These are phyloP conservation scores for Adiantum capillusveneris DNA, from an alignment of 75 land plant species.

Conservation along the genomic window DNA sequence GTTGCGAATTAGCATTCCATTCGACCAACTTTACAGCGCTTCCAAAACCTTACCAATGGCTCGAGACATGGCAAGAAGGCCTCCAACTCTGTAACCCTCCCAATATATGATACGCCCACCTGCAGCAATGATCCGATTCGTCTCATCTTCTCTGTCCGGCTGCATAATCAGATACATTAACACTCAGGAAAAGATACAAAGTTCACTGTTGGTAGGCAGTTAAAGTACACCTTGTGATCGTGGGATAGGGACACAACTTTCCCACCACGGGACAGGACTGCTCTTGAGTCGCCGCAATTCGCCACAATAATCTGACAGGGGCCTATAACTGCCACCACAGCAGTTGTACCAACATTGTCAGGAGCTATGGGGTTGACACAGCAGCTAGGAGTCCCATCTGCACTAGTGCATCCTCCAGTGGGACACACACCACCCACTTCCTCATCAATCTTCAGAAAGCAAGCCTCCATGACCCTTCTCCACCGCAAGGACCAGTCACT, in stretches of 20 bases:
- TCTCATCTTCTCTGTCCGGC: constrained; percentile 36
- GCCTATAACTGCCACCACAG: constrained; percentile 75
- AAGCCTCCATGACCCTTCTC: constrained; percentile 37
- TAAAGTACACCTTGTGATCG: constrained; percentile 75
- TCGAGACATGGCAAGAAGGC: constrained; percentile 38
- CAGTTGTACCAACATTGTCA: constrained; percentile 80
- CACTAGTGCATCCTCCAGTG: constrained; percentile 4
- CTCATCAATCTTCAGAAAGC: constrained; percentile 61
- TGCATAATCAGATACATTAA: not conserved
- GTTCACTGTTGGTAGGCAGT: too few species aligned
- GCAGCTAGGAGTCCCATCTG: constrained; percentile 13
- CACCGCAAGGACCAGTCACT: constrained; percentile 24
- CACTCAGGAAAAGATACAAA: too few species aligned
- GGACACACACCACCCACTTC: constrained; percentile 36
- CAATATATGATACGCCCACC: constrained; percentile 36
- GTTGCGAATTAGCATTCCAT: too few species aligned
- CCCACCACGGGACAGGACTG: constrained; percentile 86
- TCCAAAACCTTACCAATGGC: constrained; percentile 24
- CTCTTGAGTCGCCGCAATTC: constrained; percentile 96
- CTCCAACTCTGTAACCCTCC: constrained; percentile 36
- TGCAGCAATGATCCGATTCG: constrained; percentile 31
- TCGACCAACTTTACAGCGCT: too few species aligned
- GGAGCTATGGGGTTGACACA: constrained; percentile 59
- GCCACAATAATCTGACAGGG: constrained; percentile 77
- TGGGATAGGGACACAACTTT: constrained; percentile 65